Conservation (phyloP, 495 filamentous ascomycete species). For the Aspergillus saccharolyticus region DNA sequence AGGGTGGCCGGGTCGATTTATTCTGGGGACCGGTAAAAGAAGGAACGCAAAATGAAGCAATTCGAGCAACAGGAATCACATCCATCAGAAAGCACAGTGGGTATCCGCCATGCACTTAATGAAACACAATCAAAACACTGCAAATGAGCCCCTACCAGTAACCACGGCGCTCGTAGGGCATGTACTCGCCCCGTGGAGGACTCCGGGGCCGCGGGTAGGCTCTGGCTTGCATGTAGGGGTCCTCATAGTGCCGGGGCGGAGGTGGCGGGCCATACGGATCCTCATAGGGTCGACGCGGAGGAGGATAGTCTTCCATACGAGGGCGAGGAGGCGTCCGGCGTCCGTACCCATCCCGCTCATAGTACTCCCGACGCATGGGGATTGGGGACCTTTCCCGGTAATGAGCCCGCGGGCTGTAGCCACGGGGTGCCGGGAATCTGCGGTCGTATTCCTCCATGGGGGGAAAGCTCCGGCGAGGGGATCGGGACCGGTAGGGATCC, state of each 20-base stretch:
- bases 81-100: constrained; percentile 16
- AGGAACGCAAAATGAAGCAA: constrained; percentile 7
- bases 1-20: not conserved
- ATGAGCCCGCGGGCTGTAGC: constrained; percentile 76
- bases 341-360: constrained; percentile 68
- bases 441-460: constrained; percentile 70
- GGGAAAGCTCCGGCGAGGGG: constrained; percentile 62
- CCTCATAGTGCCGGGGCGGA: constrained; percentile 41
- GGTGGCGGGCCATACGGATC: constrained; percentile 47
- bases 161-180: constrained; percentile 40
- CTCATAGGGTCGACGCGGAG: constrained; percentile 49
- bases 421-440: constrained; percentile 68
- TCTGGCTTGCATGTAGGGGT: constrained; percentile 40
- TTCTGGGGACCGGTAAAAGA: constrained; percentile 6
- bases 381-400: constrained; percentile 79
- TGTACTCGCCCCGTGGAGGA: constrained; percentile 41
- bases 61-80: not conserved
- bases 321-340: constrained; percentile 66
- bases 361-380: constrained; percentile 77
- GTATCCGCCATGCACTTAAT: constrained; percentile 23
- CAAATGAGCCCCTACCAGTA: constrained; percentile 38
- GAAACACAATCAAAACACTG: constrained; percentile 12
- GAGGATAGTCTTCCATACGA: constrained; percentile 68
- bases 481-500: constrained; percentile 71
- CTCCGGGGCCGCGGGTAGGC: constrained; percentile 42